Percentiles rank a stretch among this genome's conserved stretches.
Evolutionary conservation across 2,329 filamentous ascomycete genomes (phyloP).

Genomic region (Westerdykella aurantiaca): DNA sequence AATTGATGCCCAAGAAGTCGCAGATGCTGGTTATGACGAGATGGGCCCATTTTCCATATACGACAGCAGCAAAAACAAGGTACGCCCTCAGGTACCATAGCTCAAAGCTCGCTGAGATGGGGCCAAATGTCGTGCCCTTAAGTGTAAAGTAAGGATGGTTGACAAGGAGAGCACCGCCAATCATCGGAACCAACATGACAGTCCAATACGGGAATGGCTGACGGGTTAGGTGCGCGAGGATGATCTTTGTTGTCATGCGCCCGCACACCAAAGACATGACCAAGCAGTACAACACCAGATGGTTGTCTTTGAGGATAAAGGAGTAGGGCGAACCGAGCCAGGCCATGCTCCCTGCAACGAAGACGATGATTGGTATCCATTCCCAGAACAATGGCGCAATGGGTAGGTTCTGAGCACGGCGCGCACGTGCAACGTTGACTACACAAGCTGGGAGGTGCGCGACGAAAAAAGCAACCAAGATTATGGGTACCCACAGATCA

Average conservation of each 20-base stretch:
- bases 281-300: slow-evolving; percentile 68
- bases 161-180: slow-evolving; percentile 74
- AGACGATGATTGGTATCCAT: slow-evolving; percentile 87
- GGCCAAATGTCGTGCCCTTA: slow-evolving; percentile 45
- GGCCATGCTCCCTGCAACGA: slow-evolving; percentile 64
- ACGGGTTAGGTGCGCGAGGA: slow-evolving; percentile 85
- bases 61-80: slow-evolving; percentile 73
- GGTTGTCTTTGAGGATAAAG: slow-evolving; percentile 54
- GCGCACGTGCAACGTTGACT: slow-evolving; percentile 73
- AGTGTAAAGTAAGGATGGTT: slow-evolving; percentile 67
- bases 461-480: slow-evolving; percentile 43
- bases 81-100: slow-evolving; percentile 78
- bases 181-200: slow-evolving; percentile 76
- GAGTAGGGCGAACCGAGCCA: slow-evolving; percentile 93
- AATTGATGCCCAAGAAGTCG: slow-evolving; percentile 86
- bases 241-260: slow-evolving; percentile 98
- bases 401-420: slow-evolving; percentile 65
- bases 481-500: slow-evolving; percentile 74
- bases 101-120: slow-evolving; percentile 61
- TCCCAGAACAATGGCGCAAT: slow-evolving; percentile 81
- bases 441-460: slow-evolving; percentile 84
- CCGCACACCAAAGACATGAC: slow-evolving; percentile 93
- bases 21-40: slow-evolving; percentile 90
- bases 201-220: slow-evolving; percentile 98
- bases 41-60: slow-evolving; percentile 90